phyloP scores from a whole-genome alignment of 441 rosid species.

The Pelargonium citronellum region DNA sequence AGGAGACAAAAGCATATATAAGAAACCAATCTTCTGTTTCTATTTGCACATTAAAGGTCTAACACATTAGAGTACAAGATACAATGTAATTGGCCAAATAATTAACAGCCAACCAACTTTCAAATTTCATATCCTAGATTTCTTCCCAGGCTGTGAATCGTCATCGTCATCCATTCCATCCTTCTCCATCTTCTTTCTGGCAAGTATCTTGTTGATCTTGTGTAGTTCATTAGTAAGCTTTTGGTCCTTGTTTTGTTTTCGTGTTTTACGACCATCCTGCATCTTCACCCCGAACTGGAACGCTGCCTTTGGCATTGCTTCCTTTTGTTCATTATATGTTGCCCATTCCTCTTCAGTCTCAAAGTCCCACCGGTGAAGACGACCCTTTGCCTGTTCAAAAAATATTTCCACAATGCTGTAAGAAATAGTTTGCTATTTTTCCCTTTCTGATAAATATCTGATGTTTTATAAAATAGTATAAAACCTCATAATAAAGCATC shows the following conservation, averaged over 20 bases:
- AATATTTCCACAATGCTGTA: constrained; percentile 12
- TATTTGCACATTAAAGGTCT: not conserved
- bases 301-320: constrained; percentile 98
- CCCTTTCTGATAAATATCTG: not conserved
- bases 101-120: not conserved
- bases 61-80: not conserved
- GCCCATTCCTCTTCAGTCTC: constrained; percentile 98
- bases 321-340: constrained; percentile 88
- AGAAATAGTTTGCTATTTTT: constrained; percentile 10
- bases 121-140: constrained; percentile 38
- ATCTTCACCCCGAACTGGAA: constrained; percentile 96
- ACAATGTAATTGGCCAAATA: not conserved
- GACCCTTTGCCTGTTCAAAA: constrained; percentile 79
- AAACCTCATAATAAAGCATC: not conserved
- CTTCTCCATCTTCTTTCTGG: constrained; percentile 81
- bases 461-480: not conserved
- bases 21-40: not conserved
- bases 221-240: constrained; percentile 80
- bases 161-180: constrained; percentile 44
- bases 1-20: too few species aligned
- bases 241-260: constrained; percentile 94
- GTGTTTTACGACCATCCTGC: constrained; percentile 93
- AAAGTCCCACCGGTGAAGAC: constrained; percentile 91
- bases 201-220: constrained; percentile 77
- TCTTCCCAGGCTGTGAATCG: constrained; percentile 57